Conservation (phyloP, 2,329 filamentous ascomycete genomes). For the Aspergillus unguis region DNA sequence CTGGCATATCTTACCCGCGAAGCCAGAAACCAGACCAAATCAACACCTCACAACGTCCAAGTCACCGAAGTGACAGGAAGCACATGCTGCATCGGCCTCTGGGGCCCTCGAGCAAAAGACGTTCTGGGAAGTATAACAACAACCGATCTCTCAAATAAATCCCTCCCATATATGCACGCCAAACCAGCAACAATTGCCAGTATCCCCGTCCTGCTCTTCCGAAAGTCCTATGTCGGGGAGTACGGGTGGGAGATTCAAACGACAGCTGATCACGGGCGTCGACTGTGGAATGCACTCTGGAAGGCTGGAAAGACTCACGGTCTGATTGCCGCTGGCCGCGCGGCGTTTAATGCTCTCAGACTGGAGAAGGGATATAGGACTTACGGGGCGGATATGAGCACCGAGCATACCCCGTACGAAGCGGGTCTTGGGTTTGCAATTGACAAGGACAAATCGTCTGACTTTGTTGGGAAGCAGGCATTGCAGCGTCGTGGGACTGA, state of each 20-base stretch:
- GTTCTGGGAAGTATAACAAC: constrained; percentile 44
- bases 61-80: constrained; percentile 59
- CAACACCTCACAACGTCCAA: constrained; percentile 45
- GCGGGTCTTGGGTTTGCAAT: constrained; percentile 55
- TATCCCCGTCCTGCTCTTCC: constrained; percentile 55
- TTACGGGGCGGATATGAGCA: constrained; percentile 58
- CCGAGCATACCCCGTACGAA: constrained; percentile 60
- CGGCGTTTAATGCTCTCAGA: constrained; percentile 57
- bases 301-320: constrained; percentile 54
- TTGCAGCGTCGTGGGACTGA: constrained; percentile 43
- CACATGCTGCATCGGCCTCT: constrained; percentile 61
- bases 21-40: constrained; percentile 48
- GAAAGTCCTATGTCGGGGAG: constrained; percentile 61
- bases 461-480: constrained; percentile 53
- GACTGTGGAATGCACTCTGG: constrained; percentile 59
- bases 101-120: constrained; percentile 56
- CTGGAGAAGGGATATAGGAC: constrained; percentile 59
- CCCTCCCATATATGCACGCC: constrained; percentile 50
- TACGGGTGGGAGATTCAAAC: constrained; percentile 62
- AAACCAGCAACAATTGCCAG: constrained; percentile 52
- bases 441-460: constrained; percentile 31
- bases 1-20: constrained; percentile 54
- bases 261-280: constrained; percentile 56
- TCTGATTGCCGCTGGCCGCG: constrained; percentile 57
- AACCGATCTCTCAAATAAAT: constrained; percentile 29